Evolutionary conservation across 176 grass and related monocot species (phyloP), one percentile per base, ranked within the genome.

Genomic region (Otatea glauca): DNA sequence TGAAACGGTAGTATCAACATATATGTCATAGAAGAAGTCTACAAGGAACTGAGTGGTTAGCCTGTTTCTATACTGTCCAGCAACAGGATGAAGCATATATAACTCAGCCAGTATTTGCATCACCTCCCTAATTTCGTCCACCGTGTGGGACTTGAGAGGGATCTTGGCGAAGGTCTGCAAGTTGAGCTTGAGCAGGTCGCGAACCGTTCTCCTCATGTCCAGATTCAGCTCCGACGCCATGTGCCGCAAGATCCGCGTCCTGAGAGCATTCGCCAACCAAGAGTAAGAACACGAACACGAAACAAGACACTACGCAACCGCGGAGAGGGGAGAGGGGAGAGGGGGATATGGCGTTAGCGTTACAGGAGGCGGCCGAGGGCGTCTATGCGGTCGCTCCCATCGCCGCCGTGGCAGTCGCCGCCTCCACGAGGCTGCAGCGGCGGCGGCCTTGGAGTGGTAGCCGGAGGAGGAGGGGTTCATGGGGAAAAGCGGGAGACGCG

Each of bases 91-190:
- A 81, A 43, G n/a, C 10, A 10, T 72, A 24, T n/a, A n/a, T n/a
- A n/a, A 78, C 21, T 59, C 2, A 12, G 2, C 20, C 48, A 17
- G 27, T 3, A 21, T 37, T 9, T 42, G 4, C 0, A 48, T 41
- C 74, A 97, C 95, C 95, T 94, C 92, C 69, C 47, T 93, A 43
- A 97, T 70, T 51, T 97, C 95, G 0, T 97, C 92, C 55, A 93
- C 79, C n/a, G 90, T 86, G 80, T 97, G 95, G 0, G 82, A 83
- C 60, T 87, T 97, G 74, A 97, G 88, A 39, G 95, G 95, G 23
- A 94, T 80, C 74, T 88, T 90, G 66, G 92, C 86, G 84, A 81
- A 93, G 47, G 92, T 90, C 84, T 81, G 65, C 14, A 94, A 17
- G 66, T 85, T 89, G 69, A 97, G 84, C 15, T 74, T 88, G 74